Percentiles rank a stretch among this genome's conserved stretches.
These are phyloP conservation scores for Sporisorium scitamineum DNA, from an alignment of 1,284 basidiomycete species.

Conservation along the genomic window DNA sequence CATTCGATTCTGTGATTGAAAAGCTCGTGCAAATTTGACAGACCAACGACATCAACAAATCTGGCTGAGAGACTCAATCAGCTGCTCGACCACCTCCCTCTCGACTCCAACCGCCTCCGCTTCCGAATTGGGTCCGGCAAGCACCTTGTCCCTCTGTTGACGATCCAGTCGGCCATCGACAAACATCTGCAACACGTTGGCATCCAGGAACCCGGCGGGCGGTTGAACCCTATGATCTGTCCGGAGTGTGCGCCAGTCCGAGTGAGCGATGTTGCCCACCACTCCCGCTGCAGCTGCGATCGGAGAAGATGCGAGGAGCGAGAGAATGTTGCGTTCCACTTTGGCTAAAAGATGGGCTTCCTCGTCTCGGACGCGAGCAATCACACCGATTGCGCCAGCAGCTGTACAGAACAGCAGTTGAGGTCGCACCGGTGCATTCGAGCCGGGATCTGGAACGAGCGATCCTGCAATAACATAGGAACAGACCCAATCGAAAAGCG, in stretches of 20 bases:
- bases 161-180: conserved; percentile 33
- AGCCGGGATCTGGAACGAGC: conserved; percentile 24
- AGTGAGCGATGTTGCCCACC: conserved; percentile 45
- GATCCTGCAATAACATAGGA: conserved; percentile 10
- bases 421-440: conserved; percentile 15
- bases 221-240: conserved; percentile 64
- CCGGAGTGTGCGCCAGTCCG: conserved; percentile 62
- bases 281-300: conserved; percentile 16
- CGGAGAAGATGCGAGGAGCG: conserved; percentile 19
- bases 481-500: neutral
- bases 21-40: neutral
- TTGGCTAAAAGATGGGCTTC: conserved; percentile 33
- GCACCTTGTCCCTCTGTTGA: conserved; percentile 20
- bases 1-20: too few species aligned
- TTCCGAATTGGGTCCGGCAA: conserved; percentile 22
- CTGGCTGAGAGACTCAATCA: conserved; percentile 32
- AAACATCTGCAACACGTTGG: conserved; percentile 53
- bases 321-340: conserved; percentile 56
- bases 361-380: conserved; percentile 38
- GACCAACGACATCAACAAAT: conserved; percentile 9
- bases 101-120: conserved; percentile 24
- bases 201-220: conserved; percentile 58
- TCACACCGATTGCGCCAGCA: conserved; percentile 58
- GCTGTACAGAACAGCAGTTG: conserved; percentile 59
- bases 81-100: conserved; percentile 32